These are phyloP conservation scores for Kwoniella europaea DNA, from an alignment of 768 basidiomycete genomes.

Conservation along the genomic window DNA sequence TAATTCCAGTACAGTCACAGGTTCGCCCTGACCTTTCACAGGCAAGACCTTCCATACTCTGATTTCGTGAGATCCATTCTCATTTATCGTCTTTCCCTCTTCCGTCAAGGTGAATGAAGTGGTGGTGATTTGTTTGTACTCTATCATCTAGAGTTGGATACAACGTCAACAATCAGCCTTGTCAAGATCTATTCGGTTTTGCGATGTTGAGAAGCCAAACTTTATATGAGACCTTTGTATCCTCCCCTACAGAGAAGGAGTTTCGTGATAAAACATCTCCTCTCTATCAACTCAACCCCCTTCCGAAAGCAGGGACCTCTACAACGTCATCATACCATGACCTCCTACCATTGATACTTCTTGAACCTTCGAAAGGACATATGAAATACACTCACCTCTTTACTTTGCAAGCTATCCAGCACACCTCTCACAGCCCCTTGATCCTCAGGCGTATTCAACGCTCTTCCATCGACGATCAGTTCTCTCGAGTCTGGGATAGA, in stretches of 20 bases:
- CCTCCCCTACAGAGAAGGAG: no score
- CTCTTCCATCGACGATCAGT: constrained; percentile 42
- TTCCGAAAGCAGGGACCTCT: neutral
- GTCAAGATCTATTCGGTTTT: neutral
- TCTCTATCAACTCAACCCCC: neutral
- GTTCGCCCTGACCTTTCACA: constrained; percentile 69
- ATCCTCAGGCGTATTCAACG: constrained; percentile 44
- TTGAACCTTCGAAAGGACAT: no score
- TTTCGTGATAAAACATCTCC: neutral
- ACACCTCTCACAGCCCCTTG: constrained; percentile 87
- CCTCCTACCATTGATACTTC: neutral
- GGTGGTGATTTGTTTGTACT: constrained; percentile 66
- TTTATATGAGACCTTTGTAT: no score
- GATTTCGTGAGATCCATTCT: constrained; percentile 89
- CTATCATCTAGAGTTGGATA: constrained; percentile 39
- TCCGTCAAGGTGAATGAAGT: constrained; percentile 74
- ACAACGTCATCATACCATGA: neutral
- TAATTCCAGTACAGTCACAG: constrained; percentile 71
- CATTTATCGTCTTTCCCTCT: constrained; percentile 80
- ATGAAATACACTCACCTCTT: constrained; percentile 67
- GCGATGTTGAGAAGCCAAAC: neutral
- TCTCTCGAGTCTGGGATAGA: constrained; percentile 56
- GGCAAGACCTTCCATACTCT: constrained; percentile 89
- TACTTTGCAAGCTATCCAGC: constrained; percentile 83
- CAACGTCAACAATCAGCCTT: neutral